Conservation (phyloP, 768 basidiomycete genomes). For the Psilocybe cyanescens region DNA sequence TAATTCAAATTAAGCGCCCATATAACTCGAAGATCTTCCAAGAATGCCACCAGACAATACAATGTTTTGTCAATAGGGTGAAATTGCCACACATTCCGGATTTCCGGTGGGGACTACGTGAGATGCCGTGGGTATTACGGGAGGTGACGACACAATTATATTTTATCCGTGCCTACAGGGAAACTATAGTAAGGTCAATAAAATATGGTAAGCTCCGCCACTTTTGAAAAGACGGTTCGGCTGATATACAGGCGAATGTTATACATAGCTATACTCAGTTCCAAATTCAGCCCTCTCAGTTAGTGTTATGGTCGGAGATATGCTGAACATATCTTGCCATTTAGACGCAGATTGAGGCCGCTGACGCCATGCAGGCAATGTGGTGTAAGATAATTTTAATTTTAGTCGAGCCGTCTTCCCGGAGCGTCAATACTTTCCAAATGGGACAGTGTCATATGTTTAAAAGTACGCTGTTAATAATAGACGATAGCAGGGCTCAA, state of each 20-base stretch:
- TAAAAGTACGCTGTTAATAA: not conserved
- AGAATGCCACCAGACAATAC: too few species aligned
- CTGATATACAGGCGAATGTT: too few species aligned
- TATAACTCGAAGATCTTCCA: too few species aligned
- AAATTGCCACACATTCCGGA: too few species aligned
- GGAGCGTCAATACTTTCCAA: not conserved
- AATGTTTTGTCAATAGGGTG: too few species aligned
- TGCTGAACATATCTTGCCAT: slow-evolving; percentile 2
- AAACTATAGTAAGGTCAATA: not conserved
- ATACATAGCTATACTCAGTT: not conserved
- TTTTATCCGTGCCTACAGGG: not conserved
- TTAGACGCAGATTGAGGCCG: not conserved
- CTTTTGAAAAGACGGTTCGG: too few species aligned
- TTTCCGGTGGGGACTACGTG: too few species aligned
- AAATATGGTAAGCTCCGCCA: not conserved
- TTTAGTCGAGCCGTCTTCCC: not conserved
- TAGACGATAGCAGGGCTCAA: not conserved
- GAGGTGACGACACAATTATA: not conserved
- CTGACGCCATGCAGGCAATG: not conserved
- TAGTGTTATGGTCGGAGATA: not conserved
- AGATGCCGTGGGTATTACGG: not conserved
- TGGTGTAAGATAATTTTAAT: not conserved
- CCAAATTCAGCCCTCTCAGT: slow-evolving; percentile 3
- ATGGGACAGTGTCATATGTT: not conserved
- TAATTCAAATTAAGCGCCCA: too few species aligned